Base-by-base conservation (phyloP, 2,329 filamentous ascomycete species). In the Aspergillus fructus region DNA sequence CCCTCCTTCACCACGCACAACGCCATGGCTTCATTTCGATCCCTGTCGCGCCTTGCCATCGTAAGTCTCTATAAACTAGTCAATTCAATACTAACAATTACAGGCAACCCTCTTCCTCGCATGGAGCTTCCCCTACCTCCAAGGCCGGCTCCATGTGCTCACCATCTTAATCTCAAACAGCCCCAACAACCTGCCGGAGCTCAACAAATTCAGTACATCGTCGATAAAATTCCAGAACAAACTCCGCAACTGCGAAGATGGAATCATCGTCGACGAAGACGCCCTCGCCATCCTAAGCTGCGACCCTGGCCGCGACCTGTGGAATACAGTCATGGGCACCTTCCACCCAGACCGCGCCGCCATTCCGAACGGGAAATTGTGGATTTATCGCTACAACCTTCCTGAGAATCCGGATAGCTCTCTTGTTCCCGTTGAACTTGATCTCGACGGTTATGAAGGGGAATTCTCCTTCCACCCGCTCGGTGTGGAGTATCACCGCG, bases 181-280 rank as follows among this genome's bases (percentile, higher is more conserved):
- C 27, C 27, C 27, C 27, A 30, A 11, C 4, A 30, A 30, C 3
- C 27, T 30, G 9, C 9, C 27, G 9, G 55, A 60, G 39, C 5
- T 58, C 48, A 57, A 55, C 37, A 39, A 13, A 33, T 56, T 62
- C 21, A 23, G 52, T 5, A 42, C 52, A 19, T 51, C 45, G 11
- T 19, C 53, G 0, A 17, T 62, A 19, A 60, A 61, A 30, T 55
- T 60, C 19, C n/a, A 51, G 11, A 49, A 58, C 40, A 61, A 39
- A 19, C 12, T 64, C 39, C 60, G 60, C 34, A 64, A 64, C 53
- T 64, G 62, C 56, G 62, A 64, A 30, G 62, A 64, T 42, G 56
- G 40, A 4, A 43, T 55, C 19, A 24, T 59, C 23, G 15, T 51
- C 34, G 47, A 51, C 8, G 51, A 59, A 42, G 47, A 52, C 19